A percentile compares a stretch with the other conserved stretches of the same genome.
Evolutionary conservation across 2,329 filamentous ascomycete genomes (phyloP).

Genomic region (Beauveria medogensis): DNA sequence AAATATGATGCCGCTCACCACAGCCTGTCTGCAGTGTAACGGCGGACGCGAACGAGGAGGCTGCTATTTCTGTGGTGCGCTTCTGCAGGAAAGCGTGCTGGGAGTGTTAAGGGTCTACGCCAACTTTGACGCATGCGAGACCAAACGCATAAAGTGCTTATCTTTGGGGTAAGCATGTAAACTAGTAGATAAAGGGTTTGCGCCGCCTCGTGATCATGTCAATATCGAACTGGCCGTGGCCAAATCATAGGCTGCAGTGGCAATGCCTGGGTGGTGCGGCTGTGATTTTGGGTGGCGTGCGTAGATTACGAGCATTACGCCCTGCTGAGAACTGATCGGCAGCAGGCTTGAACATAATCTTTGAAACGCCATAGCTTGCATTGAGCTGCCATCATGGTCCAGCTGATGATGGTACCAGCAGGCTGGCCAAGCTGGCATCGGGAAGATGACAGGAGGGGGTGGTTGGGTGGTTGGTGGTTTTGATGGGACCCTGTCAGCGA

Average conservation of each 20-base stretch:
- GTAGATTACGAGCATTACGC: not conserved
- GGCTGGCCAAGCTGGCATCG: not conserved
- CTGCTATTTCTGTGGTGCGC: not conserved
- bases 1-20: not conserved
- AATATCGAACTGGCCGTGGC: no score
- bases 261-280: not conserved
- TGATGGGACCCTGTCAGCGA: not conserved
- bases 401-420: not conserved
- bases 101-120: not conserved
- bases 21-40: not conserved
- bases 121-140: not conserved
- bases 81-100: not conserved
- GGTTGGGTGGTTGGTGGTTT: not conserved
- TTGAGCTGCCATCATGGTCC: not conserved
- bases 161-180: not conserved
- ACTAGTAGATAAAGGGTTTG: no score
- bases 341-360: no score
- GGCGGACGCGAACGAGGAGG: not conserved
- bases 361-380: no score
- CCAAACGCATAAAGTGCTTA: no score
- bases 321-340: not conserved
- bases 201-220: not conserved
- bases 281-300: not conserved
- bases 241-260: not conserved
- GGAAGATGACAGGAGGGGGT: not conserved